Evolutionary conservation across 306 rosid species (phyloP), one percentile per base, ranked within the genome.

Genomic region (Prunus mira): DNA sequence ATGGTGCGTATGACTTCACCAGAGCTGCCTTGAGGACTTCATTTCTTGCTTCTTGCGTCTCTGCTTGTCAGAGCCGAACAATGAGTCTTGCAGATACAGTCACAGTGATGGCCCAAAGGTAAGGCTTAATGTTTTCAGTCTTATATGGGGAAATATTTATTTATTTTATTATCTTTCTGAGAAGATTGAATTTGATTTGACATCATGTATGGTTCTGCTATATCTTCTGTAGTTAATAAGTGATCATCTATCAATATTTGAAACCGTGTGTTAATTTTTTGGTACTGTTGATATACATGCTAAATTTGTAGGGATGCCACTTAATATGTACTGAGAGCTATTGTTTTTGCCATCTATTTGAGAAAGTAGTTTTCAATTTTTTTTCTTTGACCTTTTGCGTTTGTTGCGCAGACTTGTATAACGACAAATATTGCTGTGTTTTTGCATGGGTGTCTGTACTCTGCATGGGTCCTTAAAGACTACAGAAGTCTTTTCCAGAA

Each of bases 11-110:
- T 80, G 97, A 92, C 83, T 92, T 92, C 82, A 90, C 92, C 2
- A 86, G 97, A 81, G 97, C 97, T 49, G 88, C 96, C 56, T 87
- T 90, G 56, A 86, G 97, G 82, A 90, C 97, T 76, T 92, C 92
- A 18, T 92, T 90, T 82, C 96, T 92, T 73, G 96, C 97, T 78
- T 90, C 97, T 1, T 92, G 97, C 22, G 97, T 92, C 81, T 92
- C 96, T 69, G 97, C 97, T 80, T 92, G 97, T 87, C 97, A 92
- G 85, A 92, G 88, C 80, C 87, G 89, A 73, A 87, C 96, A 28
- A 87, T 90, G 92, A 87, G 91, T 80, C 96, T 89, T 68, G 91
- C 91, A 13, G 97, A 90, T 82, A 90, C 97, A 12, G 88, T 92
- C 72, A 84, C 84, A 56, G 78, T 92, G n/a, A 90, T 92, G 97